Conservation (phyloP, 768 basidiomycete species). For the Tulasnella sp. region DNA sequence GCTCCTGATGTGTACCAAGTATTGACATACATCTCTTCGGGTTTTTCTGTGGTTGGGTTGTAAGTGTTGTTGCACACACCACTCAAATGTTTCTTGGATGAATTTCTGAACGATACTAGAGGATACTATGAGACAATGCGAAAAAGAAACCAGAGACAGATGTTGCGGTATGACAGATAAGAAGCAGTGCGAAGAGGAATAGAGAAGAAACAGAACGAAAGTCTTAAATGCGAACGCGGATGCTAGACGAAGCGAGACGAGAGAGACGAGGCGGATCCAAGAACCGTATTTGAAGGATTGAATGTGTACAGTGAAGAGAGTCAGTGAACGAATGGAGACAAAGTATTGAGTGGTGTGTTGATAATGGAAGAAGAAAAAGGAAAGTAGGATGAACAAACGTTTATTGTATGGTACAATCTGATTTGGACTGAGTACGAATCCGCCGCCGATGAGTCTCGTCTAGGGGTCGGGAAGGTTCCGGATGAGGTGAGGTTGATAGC, state of each 20-base stretch:
- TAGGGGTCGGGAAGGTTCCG: neutral
- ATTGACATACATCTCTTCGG: too few relatives aligned
- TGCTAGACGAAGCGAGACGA: neutral
- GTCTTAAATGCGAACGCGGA: neutral
- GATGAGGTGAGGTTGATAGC: neutral
- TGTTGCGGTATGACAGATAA: neutral
- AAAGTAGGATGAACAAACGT: neutral
- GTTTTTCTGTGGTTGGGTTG: too few relatives aligned
- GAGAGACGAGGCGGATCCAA: neutral
- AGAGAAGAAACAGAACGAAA: neutral
- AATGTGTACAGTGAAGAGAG: constrained; percentile 1
- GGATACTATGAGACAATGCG: neutral
- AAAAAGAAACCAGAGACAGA: neutral
- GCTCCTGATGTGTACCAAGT: too few relatives aligned
- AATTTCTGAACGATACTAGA: neutral
- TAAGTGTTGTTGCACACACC: too few relatives aligned
- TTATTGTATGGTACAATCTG: constrained; percentile 11
- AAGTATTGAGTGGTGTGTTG: neutral
- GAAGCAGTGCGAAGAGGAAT: neutral
- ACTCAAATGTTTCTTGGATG: too few relatives aligned
- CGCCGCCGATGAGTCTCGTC: neutral
- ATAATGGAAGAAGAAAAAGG: neutral
- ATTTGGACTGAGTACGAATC: neutral
- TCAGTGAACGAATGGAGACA: neutral
- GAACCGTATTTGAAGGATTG: neutral